Conservation (phyloP, 352 stramenopile species). For the Phytophthora pistaciae region DNA sequence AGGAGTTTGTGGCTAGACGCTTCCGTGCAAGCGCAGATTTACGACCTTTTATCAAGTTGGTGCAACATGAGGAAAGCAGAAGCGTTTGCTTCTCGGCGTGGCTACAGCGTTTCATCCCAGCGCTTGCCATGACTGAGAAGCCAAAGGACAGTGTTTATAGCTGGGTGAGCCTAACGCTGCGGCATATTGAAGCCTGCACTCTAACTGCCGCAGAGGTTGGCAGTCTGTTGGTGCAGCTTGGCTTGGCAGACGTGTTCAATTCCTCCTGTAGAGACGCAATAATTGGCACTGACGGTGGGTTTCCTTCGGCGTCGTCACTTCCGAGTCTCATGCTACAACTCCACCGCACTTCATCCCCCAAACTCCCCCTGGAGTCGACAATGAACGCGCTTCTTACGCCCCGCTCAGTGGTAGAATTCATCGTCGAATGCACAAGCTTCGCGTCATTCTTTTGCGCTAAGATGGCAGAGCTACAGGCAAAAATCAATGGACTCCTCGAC, state of each 20-base stretch:
- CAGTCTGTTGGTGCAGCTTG: slow-evolving; percentile 18
- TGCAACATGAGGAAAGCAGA: neutral
- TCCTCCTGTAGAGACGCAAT: neutral
- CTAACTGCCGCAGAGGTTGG: slow-evolving; percentile 12
- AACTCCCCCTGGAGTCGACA: neutral
- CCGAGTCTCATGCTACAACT: slow-evolving; percentile 12
- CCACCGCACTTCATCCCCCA: slow-evolving; percentile 1
- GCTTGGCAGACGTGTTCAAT: slow-evolving; percentile 4
- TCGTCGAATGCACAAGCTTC: slow-evolving; percentile 23
- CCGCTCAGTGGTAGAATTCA: slow-evolving; percentile 19
- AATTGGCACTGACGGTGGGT: neutral
- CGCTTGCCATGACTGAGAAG: neutral
- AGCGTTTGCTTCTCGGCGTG: slow-evolving; percentile 13
- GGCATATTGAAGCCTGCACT: slow-evolving; percentile 9
- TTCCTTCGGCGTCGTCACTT: slow-evolving; percentile 7
- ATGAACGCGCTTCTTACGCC: slow-evolving; percentile 7
- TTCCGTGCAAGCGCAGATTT: slow-evolving; percentile 3
- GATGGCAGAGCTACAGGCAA: slow-evolving; percentile 16
- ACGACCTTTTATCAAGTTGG: slow-evolving; percentile 1
- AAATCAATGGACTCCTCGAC: neutral
- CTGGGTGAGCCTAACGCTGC: neutral
- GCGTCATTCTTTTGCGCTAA: slow-evolving; percentile 16
- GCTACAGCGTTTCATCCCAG: neutral
- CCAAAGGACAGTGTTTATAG: neutral
- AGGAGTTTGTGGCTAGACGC: neutral